phyloP scores from a whole-genome alignment of 345 rosid genomes.

The Tarenaya hassleriana region DNA sequence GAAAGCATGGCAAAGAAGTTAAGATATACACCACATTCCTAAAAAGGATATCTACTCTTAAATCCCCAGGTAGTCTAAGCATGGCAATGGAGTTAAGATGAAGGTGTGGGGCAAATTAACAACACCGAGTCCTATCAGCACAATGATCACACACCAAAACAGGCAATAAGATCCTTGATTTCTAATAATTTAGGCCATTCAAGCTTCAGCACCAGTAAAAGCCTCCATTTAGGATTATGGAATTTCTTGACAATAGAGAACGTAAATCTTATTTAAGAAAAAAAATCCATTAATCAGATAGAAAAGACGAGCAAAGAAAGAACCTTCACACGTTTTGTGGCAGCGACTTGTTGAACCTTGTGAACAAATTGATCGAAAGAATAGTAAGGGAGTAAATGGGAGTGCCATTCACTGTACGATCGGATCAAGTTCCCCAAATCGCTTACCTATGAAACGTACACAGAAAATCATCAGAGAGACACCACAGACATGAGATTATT shows the following conservation, averaged over 20 bases:
- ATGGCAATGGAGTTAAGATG: not conserved
- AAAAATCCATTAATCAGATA: not conserved
- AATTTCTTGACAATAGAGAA: not conserved
- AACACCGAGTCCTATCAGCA: no score
- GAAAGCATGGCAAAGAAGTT: not conserved
- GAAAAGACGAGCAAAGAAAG: not conserved
- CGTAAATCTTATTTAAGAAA: not conserved
- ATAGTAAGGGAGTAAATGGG: constrained; percentile 67
- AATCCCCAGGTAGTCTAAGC: no score
- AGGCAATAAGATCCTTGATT: constrained; percentile 1
- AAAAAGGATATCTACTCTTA: no score
- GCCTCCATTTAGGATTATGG: no score
- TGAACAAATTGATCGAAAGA: constrained; percentile 80
- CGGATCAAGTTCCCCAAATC: constrained; percentile 73
- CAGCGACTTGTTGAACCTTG: constrained; percentile 75
- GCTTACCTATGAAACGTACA: constrained; percentile 37
- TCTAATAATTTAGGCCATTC: not conserved
- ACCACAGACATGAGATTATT: not conserved
- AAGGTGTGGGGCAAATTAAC: no score
- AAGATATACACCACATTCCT: no score
- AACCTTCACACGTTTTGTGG: constrained; percentile 80
- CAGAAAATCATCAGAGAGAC: not conserved
- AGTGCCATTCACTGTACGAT: constrained; percentile 83
- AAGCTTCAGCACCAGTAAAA: not conserved
- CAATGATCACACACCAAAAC: constrained; percentile 13